Evolutionary conservation across 2,329 filamentous ascomycete genomes (phyloP), one percentile per base, ranked within the genome.

Genomic region (Neofusicoccum cordaticola): DNA sequence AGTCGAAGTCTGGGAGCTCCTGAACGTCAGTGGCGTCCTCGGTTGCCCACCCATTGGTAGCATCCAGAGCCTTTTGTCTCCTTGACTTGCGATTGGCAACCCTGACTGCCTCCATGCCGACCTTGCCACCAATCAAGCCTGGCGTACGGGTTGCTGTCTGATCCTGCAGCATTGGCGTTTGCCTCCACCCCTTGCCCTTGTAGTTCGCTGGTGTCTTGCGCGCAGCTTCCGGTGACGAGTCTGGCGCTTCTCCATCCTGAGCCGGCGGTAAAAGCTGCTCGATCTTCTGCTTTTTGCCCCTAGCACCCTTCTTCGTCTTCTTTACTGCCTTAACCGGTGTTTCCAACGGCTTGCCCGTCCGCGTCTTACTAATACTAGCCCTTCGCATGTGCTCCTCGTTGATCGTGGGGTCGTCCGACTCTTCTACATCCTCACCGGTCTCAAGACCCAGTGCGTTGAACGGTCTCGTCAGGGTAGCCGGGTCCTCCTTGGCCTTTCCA

Each of bases 11-110:
- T 11, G 91, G 92, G 82, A 95, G 86, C 74, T 96, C 94, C 78
- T 94, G 91, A 22, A 95, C 91, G 74, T 98, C 95, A 0, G 92
- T 97, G 22, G 94, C 93, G 72, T 98, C 94, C 74, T 97, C 95
- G 0, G 94, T 97, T 3, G 92, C 93, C 93, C 94, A 98, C 3
- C 92, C 94, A 74, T 92, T 96, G 48, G 92, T 78, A 62, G 84
- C 81, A 64, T 86, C 84, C 73, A 77, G 77, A 71, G 79, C 80
- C 65, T 79, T 81, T 68, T 82, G 81, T 34, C 81, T 81, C 63
- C 80, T 80, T 35, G 73, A 75, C 70, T 79, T 80, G 65, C 74
- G 78, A 61, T 75, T 77, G 47, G 75, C 77, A 11, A 73, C 71
- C 63, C 72, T 72, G 13, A 73, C 74, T 42, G 77, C 77, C 67